Evolutionary conservation across 2,329 filamentous ascomycete species (phyloP), one percentile per base, ranked within the genome.

Genomic region (Alternaria ethzedia): DNA sequence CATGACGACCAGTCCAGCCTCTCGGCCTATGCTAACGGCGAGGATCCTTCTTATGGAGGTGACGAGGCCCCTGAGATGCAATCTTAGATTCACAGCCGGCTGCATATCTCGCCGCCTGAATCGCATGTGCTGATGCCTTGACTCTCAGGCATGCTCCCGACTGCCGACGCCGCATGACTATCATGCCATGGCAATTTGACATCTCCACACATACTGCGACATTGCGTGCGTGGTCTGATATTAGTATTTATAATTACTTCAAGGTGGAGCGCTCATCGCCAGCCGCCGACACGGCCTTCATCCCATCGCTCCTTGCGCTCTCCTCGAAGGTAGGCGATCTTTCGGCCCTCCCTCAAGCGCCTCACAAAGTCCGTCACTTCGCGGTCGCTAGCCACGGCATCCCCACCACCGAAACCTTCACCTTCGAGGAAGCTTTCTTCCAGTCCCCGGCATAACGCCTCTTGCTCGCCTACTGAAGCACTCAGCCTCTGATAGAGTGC

Each of bases 221-320:
- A 2, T 5, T 52, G 20, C 28, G 30, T 25, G 49, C 28, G 20
- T 41, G 13, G 49, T 52, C 30, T 52, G 28, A 25, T 26, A 52
- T 52, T 28, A 41, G 30, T 25, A 52, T 15, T 23, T 36, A 30
- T 41, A 23, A 21, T 52, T 36, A 41, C 7, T 25, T 25, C 49
- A 25, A 17, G 30, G 30, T 52, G 30, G 13, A 52, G 32, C 30
- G 45, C 30, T 65, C 63, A 79, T 75, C 95, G 88, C 96, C 96
- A 98, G 1, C 96, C 96, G 11, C 95, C 95, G 32, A 98, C 95
- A 70, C 95, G 86, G 23, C 95, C 94, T 81, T 98, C 95, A 78
- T 98, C 96, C 96, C 96, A 98, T 72, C 96, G 87, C 74, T 94
- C 91, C 80, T 94, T 97, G 69, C 93, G 88, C 83, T 98, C 96